Base-by-base conservation (phyloP, 768 basidiomycete species). In the Russula compacta region DNA sequence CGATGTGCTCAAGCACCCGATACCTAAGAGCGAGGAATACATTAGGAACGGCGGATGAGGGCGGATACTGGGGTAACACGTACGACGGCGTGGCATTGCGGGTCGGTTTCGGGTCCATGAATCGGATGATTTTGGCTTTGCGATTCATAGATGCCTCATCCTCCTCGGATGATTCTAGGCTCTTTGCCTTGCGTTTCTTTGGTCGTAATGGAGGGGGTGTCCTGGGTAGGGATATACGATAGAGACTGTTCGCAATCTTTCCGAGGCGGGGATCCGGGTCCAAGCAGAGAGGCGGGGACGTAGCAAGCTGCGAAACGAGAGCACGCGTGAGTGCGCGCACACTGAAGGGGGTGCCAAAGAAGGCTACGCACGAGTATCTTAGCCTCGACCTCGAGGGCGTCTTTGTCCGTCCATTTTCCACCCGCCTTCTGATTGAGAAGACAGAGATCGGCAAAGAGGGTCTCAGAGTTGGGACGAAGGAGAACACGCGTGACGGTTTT, bases 371-470 rank as follows among this genome's bases (percentile, higher is more conserved):
- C 91, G 67, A 92, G 71, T 53, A 91, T 74, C 59, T 81, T 82
- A 0, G 91, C 81, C 70, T 93, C 91, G 5, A 88, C 67, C 61
- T 89, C 85, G 24, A 93, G 73, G 19, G 86, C 81, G 56, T 92
- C 84, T 40, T 73, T 73, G 68, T 93, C 91, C 3, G 86, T 80
- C 82, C 87, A 89, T 63, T 77, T 82, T 17, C 68, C 69, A 2
- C 81, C 83, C 14, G 74, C 65, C 61, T 81, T 82, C 69, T 82
- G 77, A 68, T 84, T 87, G 68, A 89, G 71, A 5, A 81, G 71
- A 70, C 89, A 89, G 10, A 92, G 78, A 71, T 93, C 90, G 5
- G 86, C 81, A 81, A 85, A 93, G 32, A 90, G 70, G 0, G 86
- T 86, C 72, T 92, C 91, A 12, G 82, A 73, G 62, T 82, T 91